These are phyloP conservation scores for Blastocystis sp. DNA, from an alignment of 352 stramenopile species.

Conservation along the genomic window DNA sequence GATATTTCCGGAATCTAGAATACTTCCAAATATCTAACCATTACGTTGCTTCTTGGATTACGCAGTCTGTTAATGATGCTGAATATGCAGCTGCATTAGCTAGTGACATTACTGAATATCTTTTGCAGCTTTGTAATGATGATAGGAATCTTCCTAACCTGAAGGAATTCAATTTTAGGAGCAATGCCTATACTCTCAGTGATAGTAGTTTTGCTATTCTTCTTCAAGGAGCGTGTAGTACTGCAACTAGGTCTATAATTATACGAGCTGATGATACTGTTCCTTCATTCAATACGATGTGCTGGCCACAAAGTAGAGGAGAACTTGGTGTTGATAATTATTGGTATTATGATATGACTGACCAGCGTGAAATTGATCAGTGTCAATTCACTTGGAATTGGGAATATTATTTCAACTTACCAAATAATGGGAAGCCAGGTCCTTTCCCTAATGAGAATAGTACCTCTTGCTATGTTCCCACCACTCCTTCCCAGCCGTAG, in stretches of 20 bases:
- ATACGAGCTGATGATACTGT: neutral
- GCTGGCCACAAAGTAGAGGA: no score
- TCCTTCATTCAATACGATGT: neutral
- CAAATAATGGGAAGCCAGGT: neutral
- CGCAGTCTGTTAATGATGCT: no score
- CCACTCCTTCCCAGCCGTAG: neutral
- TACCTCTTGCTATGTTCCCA: neutral
- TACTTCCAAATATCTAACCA: neutral
- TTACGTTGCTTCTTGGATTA: no score
- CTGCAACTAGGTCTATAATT: neutral
- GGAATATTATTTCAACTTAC: no score
- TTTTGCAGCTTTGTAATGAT: no score
- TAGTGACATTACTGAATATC: no score
- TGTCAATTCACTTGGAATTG: neutral
- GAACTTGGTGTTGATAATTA: no score
- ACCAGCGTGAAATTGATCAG: neutral
- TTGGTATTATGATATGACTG: conserved; percentile 1
- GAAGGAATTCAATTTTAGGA: no score
- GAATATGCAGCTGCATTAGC: no score
- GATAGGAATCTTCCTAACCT: no score
- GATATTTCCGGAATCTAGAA: neutral
- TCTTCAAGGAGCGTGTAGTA: neutral
- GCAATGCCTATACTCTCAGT: neutral
- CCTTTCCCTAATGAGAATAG: neutral
- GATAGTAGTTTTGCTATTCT: neutral